These are phyloP conservation scores for Podaxis sp. DNA, from an alignment of 768 basidiomycete species.

Conservation along the genomic window DNA sequence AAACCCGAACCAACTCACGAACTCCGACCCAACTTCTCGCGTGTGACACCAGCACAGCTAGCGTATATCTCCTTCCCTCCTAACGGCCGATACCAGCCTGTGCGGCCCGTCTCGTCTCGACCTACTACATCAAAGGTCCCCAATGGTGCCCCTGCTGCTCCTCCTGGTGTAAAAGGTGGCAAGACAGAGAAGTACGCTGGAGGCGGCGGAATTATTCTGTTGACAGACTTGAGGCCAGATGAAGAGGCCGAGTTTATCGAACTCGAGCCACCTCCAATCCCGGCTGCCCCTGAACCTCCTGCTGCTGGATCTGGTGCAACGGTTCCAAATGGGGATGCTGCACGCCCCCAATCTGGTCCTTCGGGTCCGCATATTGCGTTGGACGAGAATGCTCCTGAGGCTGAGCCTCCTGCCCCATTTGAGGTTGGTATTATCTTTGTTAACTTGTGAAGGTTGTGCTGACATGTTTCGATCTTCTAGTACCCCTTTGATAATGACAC, in stretches of 20 bases:
- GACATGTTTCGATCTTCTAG: constrained; percentile 34
- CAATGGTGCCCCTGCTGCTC: constrained; percentile 26
- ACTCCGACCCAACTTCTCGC: constrained; percentile 80
- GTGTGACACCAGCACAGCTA: constrained; percentile 89
- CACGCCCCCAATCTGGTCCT: constrained; percentile 23
- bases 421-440: constrained; percentile 55
- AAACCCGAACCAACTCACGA: constrained; percentile 78
- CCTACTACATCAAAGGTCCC: constrained; percentile 26
- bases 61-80: constrained; percentile 80
- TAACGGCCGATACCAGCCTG: constrained; percentile 83
- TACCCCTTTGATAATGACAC: constrained; percentile 75
- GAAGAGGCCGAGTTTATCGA: constrained; percentile 77
- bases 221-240: constrained; percentile 70
- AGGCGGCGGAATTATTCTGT: constrained; percentile 85
- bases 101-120: constrained; percentile 70
- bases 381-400: constrained; percentile 70
- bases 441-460: constrained; percentile 1
- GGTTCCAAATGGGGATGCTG: constrained; percentile 29
- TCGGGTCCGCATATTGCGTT: constrained; percentile 62
- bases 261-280: constrained; percentile 36
- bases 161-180: constrained; percentile 26
- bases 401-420: constrained; percentile 74
- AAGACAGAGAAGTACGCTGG: constrained; percentile 61
- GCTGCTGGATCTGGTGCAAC: constrained; percentile 26
- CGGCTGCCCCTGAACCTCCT: constrained; percentile 18